These are phyloP conservation scores for Candida sanyaensis DNA, from an alignment of 1,139 yeast species.

Conservation along the genomic window DNA sequence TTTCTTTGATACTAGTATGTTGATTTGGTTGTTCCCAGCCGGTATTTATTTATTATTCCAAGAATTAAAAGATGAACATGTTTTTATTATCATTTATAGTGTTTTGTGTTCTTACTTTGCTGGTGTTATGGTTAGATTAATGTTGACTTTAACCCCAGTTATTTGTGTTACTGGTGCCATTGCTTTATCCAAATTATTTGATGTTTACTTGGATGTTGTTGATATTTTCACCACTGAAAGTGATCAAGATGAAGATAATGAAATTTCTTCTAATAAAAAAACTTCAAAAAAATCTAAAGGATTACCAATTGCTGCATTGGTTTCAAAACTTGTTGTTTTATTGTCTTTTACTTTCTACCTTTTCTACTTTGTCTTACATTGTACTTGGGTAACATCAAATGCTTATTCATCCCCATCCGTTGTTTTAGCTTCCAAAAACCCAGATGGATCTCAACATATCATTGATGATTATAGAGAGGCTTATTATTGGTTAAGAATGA, in stretches of 20 bases:
- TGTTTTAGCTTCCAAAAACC: constrained; percentile 78
- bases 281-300: constrained; percentile 14
- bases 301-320: constrained; percentile 36
- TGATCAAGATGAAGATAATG: constrained; percentile 11
- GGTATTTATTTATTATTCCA: constrained; percentile 91
- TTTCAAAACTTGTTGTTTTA: constrained; percentile 65
- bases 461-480: constrained; percentile 99
- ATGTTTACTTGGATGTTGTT: constrained; percentile 73
- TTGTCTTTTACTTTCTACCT: constrained; percentile 76
- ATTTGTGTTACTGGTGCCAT: constrained; percentile 90
- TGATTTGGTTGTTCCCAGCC: constrained; percentile 98
- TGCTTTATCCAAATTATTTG: constrained; percentile 82
- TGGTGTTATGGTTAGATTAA: constrained; percentile 98
- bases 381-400: constrained; percentile 95
- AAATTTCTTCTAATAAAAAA: constrained; percentile 9
- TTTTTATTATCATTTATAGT: constrained; percentile 86
- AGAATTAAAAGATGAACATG: constrained; percentile 89
- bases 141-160: constrained; percentile 95
- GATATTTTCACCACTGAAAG: constrained; percentile 32
- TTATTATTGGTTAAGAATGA: constrained; percentile 98
- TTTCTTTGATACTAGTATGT: constrained; percentile 88
- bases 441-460: constrained; percentile 82
- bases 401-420: constrained; percentile 99
- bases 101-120: constrained; percentile 96
- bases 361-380: constrained; percentile 83